Conservation (phyloP, 1,284 basidiomycete species). For the Ustilago loliicola region DNA sequence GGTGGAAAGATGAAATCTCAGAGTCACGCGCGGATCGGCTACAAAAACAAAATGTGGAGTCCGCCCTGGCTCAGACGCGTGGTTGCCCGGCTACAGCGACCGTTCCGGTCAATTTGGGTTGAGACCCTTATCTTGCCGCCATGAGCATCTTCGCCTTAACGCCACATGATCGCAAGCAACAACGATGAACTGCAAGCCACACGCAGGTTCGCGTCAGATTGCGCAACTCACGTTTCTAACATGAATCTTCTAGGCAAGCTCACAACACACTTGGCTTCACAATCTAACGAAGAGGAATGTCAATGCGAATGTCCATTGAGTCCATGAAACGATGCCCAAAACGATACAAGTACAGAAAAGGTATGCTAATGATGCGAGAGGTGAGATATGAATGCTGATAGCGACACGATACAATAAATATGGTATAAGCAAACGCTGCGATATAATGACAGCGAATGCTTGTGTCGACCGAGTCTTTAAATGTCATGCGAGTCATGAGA, state of each 20-base stretch:
- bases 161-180: neutral
- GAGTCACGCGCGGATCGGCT: slow-evolving; percentile 15
- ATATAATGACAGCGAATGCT: no score
- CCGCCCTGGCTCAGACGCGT: slow-evolving; percentile 5
- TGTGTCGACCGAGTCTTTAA: neutral
- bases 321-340: slow-evolving; percentile 33
- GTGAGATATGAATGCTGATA: slow-evolving; percentile 8
- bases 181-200: no score
- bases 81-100: neutral
- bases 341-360: slow-evolving; percentile 31
- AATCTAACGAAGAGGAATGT: neutral
- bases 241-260: no score
- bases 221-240: neutral
- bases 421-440: neutral
- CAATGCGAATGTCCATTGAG: slow-evolving; percentile 9
- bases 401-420: neutral
- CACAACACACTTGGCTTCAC: neutral
- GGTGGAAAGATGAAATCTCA: slow-evolving; percentile 11
- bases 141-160: neutral
- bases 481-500: slow-evolving; percentile 8
- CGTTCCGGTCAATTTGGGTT: neutral
- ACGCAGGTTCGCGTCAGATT: neutral
- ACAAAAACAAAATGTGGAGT: slow-evolving; percentile 10
- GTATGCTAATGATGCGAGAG: slow-evolving; percentile 15
- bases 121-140: slow-evolving; percentile 7